Evolutionary conservation across 192 early-diverging fungal genomes (phyloP), one percentile per base, ranked within the genome.

Genomic region (Endogone sp.): DNA sequence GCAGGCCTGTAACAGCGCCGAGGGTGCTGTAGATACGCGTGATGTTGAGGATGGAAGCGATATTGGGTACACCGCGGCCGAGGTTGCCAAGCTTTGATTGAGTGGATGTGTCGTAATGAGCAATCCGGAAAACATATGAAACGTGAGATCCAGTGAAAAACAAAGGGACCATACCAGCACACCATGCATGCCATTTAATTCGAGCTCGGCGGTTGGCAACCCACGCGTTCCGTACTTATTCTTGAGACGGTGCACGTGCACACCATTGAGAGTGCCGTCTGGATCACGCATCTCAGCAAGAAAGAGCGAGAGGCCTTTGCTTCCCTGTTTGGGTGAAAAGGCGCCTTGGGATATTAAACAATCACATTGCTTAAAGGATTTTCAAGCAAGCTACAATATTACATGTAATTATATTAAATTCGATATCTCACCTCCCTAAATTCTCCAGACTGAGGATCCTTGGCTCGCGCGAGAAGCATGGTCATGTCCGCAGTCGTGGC

Each of bases 191-290:
- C 84, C 81, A 63, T 75, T 57, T 63, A 91, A 74, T 64, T 87
- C 79, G 24, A 91, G 74, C 64, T 92, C 91, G 22, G 91, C 91
- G 16, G 91, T 92, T 9, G 89, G 89, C 27, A 92, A 77, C 10
- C 82, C 81, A 56, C 85, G 87, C 26, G 89, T 91, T 31, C 89
- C 88, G 59, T 85, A 78, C 80, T 90, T 92, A 74, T 91, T 82
- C 73, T 89, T 90, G 56, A 89, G 73, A 11, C 88, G 81, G 32
- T 89, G 81, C n/a, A 91, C 82, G n/a, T 80, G 79, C 20, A 91
- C 82, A 23, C 86, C 86, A 11, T 90, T 86, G 55, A 89, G 71
- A 20, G 75, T 72, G 3, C 87, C 87, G 30, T 83, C 66, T 20
- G 75, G 68, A n/a, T 82, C 67, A 26, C 88, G 69, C 60, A 91